Evolutionary conservation across 208 protist species (phyloP), one percentile per base, ranked within the genome.

Genomic region (Porcisia hertigi): DNA sequence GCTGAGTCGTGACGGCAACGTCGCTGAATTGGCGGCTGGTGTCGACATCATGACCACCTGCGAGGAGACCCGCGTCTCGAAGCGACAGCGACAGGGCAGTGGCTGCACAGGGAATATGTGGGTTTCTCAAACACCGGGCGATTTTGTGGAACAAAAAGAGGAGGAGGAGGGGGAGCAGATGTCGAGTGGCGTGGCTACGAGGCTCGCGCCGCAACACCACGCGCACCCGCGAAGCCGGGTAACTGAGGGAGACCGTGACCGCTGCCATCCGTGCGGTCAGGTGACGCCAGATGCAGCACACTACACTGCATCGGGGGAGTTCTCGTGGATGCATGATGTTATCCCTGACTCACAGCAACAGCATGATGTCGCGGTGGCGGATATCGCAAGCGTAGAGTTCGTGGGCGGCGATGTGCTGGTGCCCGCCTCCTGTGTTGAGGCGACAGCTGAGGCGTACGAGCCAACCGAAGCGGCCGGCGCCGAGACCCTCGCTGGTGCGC

Each of bases 351-450:
- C 69, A 30, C 69, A 45, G 43, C 18, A 43, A 45, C 47, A 1
- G 2, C 63, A 67, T 9, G 63, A 49, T 52, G 47, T 18, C 63
- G 63, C 36, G 63, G 41, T 67, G 63, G 63, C 25, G 23, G 63
- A 45, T 14, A 30, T 20, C 11, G 41, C n/a, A 30, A 36, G 47
- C 41, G 41, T 14, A 25, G 63, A 67, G 63, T 7, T 18, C 63
- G 39, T 71, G 16, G 23, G 4, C 66, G 47, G 20, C 14, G 71
- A 75, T 43, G 58, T 75, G 58, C 57, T 75, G 39, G 71, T 54
- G 71, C 43, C 39, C 25, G 55, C 71, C 55, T 25, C 71, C 55
- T 63, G 63, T 34, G 14, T 75, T 9, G 71, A 30, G 8, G 69
- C 69, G n/a, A 72, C 69, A 58, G 34, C 43, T 34, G 30, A 41